Conservation (phyloP, 352 stramenopile species). For the Globisporangium mamillatum region DNA sequence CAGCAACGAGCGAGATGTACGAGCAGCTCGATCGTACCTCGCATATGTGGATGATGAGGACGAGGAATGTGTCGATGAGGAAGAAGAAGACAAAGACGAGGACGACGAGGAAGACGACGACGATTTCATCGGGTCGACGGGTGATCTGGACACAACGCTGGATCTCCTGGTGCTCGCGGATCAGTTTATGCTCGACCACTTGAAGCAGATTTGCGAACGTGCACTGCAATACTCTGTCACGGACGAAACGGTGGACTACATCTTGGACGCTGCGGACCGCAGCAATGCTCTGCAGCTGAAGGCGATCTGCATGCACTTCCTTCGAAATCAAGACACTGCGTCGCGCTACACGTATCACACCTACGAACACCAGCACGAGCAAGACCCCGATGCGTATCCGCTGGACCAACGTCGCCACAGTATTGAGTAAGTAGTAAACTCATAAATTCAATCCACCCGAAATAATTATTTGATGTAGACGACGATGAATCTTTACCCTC, state of each 20-base stretch:
- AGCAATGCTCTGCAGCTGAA: slow-evolving; percentile 91
- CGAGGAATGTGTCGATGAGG: not conserved
- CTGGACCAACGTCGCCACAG: slow-evolving; percentile 18
- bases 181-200: slow-evolving; percentile 96
- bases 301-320: slow-evolving; percentile 90
- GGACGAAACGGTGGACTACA: slow-evolving; percentile 81
- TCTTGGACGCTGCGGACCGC: slow-evolving; percentile 87
- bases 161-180: slow-evolving; percentile 92
- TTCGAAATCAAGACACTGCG: slow-evolving; percentile 67
- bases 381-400: slow-evolving; percentile 5
- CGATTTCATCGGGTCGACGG: slow-evolving; percentile 23
- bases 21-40: slow-evolving; percentile 5
- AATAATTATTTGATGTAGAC: not conserved
- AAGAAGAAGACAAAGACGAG: not conserved
- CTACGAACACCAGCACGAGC: slow-evolving; percentile 13
- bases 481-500: not conserved
- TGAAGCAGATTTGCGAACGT: slow-evolving; percentile 94
- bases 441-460: not conserved
- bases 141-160: slow-evolving; percentile 69
- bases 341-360: slow-evolving; percentile 10
- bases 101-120: slow-evolving; percentile 11
- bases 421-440: slow-evolving; percentile 4
- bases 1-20: slow-evolving; percentile 14
- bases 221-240: slow-evolving; percentile 82
- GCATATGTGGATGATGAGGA: slow-evolving; percentile 21